phyloP scores from a whole-genome alignment of 352 stramenopile genomes.

The Globisporangium radiosum region DNA sequence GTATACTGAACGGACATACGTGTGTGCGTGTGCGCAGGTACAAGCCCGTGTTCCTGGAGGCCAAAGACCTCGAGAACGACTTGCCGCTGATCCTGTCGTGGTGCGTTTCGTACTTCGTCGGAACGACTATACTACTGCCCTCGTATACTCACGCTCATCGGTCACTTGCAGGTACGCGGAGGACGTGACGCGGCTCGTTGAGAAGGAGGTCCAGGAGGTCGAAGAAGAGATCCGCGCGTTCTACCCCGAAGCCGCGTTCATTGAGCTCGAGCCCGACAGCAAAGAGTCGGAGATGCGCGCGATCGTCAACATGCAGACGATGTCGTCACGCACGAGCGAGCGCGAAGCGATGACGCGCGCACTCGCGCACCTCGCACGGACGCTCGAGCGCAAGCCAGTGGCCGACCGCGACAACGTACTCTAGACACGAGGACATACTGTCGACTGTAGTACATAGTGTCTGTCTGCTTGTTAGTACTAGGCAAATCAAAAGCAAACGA shows the following conservation, averaged over 20 bases:
- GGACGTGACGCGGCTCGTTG: constrained; percentile 94
- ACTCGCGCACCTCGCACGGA: constrained; percentile 65
- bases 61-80: constrained; percentile 89
- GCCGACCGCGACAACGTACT: constrained; percentile 15
- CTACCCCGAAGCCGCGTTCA: constrained; percentile 95
- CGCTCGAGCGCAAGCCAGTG: constrained; percentile 35
- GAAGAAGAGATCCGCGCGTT: constrained; percentile 89
- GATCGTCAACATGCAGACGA: constrained; percentile 74
- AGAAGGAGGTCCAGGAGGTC: constrained; percentile 95
- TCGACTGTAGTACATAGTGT: no score
- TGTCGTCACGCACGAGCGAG: constrained; percentile 76
- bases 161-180: constrained; percentile 70
- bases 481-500: no score
- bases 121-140: no score
- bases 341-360: constrained; percentile 79
- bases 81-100: constrained; percentile 91
- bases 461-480: no score
- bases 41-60: constrained; percentile 89
- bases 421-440: not conserved
- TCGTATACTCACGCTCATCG: not conserved
- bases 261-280: constrained; percentile 95
- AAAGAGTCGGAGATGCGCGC: constrained; percentile 86
- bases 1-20: not conserved
- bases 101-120: constrained; percentile 33
- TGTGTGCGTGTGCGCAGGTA: constrained; percentile 44